Conservation (phyloP, 2,329 filamentous ascomycete species). For the Dactylellina drechsleri region DNA sequence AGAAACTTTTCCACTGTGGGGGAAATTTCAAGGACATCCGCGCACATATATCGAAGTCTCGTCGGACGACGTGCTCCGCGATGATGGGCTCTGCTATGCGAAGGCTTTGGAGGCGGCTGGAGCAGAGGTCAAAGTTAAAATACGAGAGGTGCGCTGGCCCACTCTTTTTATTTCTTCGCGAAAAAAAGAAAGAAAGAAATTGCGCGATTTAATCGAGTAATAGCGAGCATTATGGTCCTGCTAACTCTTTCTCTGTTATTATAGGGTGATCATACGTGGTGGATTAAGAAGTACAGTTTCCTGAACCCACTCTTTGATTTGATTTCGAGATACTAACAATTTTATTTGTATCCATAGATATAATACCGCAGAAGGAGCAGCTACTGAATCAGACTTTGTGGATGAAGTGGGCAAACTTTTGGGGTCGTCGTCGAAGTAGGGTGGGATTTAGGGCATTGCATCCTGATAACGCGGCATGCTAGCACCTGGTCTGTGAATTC, state of each 20-base stretch:
- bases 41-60: constrained; percentile 66
- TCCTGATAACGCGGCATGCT: not conserved
- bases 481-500: not conserved
- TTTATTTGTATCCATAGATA: constrained; percentile 33
- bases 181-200: constrained; percentile 4
- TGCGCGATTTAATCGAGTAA: constrained; percentile 51
- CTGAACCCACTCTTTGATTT: constrained; percentile 22
- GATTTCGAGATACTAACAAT: constrained; percentile 25
- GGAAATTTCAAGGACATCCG: constrained; percentile 57
- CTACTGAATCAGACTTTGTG: constrained; percentile 62
- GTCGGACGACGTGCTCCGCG: constrained; percentile 67
- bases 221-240: constrained; percentile 24
- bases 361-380: constrained; percentile 61
- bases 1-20: constrained; percentile 50
- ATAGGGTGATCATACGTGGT: constrained; percentile 65
- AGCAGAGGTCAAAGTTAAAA: constrained; percentile 63
- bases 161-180: not conserved
- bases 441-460: too few species aligned
- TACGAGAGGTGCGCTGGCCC: constrained; percentile 64
- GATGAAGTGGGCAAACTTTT: constrained; percentile 61
- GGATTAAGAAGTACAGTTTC: constrained; percentile 61
- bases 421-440: too few species aligned
- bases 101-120: constrained; percentile 62
- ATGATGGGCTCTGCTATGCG: constrained; percentile 67
- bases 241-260: constrained; percentile 16